Conservation (phyloP, 2,329 filamentous ascomycete species). For the Colletotrichum eremochloae region DNA sequence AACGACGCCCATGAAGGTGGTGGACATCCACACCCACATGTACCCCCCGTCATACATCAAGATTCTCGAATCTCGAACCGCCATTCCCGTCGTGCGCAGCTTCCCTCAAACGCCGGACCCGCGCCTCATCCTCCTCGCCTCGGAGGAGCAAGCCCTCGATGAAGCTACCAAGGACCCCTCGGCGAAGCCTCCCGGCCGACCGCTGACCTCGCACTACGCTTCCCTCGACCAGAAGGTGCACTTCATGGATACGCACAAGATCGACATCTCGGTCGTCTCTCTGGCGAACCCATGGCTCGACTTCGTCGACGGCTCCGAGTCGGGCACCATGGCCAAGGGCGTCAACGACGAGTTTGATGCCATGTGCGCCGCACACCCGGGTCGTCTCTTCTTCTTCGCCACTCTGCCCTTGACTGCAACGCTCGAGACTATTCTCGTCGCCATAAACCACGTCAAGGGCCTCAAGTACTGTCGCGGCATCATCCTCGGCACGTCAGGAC, state of each 20-base stretch:
- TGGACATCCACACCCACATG: conserved; percentile 79
- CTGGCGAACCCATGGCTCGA: conserved; percentile 96
- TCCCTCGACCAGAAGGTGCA: conserved; percentile 83
- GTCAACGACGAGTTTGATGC: conserved; percentile 84
- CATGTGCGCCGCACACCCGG: conserved; percentile 76
- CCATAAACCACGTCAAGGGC: conserved; percentile 72
- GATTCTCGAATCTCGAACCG: conserved; percentile 69
- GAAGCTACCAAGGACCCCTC: conserved; percentile 66
- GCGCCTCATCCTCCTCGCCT: conserved; percentile 75
- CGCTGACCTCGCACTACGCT: conserved; percentile 86
- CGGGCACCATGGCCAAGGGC: conserved; percentile 71
- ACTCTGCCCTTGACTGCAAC: conserved; percentile 82
- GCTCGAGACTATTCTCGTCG: conserved; percentile 69
- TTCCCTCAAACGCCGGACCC: conserved; percentile 70
- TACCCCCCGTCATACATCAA: conserved; percentile 74
- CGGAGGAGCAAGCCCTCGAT: conserved; percentile 62
- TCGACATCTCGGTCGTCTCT: conserved; percentile 86
- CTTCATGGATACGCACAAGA: conserved; percentile 89
- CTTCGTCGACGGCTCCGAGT: conserved; percentile 75
- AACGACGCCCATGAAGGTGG: conserved; percentile 57
- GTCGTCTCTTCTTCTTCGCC: conserved; percentile 85
- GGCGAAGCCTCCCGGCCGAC: conserved; percentile 77
- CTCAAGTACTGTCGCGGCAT: conserved; percentile 84
- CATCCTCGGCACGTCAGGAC: conserved; percentile 86
- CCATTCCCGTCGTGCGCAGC: conserved; percentile 78